These are phyloP conservation scores for Colletotrichum abscissum DNA, from an alignment of 2,329 filamentous ascomycete genomes.

Conservation along the genomic window DNA sequence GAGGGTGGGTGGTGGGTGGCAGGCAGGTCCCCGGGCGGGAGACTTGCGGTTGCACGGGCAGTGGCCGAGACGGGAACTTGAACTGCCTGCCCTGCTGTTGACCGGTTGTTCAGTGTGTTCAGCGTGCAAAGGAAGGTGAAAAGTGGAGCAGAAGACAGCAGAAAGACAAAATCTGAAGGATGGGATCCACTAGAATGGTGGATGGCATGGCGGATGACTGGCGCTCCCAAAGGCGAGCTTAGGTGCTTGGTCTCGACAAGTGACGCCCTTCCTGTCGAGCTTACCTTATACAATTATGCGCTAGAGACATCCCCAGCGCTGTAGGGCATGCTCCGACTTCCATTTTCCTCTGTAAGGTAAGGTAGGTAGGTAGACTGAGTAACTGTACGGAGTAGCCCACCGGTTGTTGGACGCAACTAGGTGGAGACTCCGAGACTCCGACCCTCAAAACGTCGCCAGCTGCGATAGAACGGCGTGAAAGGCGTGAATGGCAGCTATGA, in stretches of 20 bases:
- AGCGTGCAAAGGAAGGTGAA: neutral
- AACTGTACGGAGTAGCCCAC: neutral
- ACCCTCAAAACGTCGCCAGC: neutral
- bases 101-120: too few species aligned
- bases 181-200: neutral
- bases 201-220: neutral
- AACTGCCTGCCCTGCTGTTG: too few species aligned
- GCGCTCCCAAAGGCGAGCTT: neutral
- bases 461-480: conserved; percentile 16
- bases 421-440: conserved; percentile 4
- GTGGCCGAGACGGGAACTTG: neutral
- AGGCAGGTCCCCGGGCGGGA: neutral
- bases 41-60: neutral
- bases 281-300: neutral
- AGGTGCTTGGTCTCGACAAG: neutral
- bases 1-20: neutral
- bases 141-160: neutral
- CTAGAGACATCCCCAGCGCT: neutral
- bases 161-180: neutral
- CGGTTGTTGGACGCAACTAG: neutral
- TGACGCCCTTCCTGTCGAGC: conserved; percentile 29
- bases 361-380: neutral
- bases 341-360: neutral
- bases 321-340: neutral
- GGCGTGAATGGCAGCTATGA: conserved; percentile 24